A percentile compares a stretch with the other conserved stretches of the same genome.
Conservation (phyloP, 2,329 filamentous ascomycete species). For the Fusarium sp. region DNA sequence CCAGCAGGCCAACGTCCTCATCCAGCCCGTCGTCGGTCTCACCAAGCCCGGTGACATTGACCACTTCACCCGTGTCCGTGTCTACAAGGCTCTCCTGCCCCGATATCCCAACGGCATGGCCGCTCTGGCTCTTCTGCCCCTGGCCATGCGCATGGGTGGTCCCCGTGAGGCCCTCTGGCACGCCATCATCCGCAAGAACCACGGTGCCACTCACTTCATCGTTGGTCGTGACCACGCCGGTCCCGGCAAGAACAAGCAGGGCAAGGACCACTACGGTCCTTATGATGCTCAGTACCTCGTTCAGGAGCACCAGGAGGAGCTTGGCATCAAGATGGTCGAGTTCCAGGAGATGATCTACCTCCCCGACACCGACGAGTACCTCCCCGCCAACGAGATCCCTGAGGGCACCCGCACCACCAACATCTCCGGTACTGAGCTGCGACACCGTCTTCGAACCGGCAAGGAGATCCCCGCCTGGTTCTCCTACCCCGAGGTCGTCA, state of each 20-base stretch:
- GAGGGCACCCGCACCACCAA: constrained; percentile 86
- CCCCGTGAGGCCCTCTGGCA: constrained; percentile 99
- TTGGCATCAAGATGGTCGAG: constrained; percentile 97
- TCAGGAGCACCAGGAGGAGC: constrained; percentile 95
- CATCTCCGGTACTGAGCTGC: constrained; percentile 91
- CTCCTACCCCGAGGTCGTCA: constrained; percentile 98
- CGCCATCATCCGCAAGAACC: constrained; percentile 99
- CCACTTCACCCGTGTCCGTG: constrained; percentile 98
- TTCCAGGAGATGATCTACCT: constrained; percentile 99
- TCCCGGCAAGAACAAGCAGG: constrained; percentile 97
- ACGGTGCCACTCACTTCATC: constrained; percentile 99
- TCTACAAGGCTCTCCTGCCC: constrained; percentile 96
- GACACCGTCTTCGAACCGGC: constrained; percentile 88
- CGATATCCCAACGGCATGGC: constrained; percentile 99
- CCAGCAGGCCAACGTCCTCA: constrained; percentile 97
- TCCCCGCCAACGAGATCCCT: constrained; percentile 89
- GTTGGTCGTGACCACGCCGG: constrained; percentile 98
- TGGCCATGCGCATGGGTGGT: constrained; percentile 99
- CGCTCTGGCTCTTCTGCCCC: constrained; percentile 90
- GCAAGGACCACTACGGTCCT: constrained; percentile 96
- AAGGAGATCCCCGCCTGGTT: constrained; percentile 99
- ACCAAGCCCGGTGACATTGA: constrained; percentile 99
- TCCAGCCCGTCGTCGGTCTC: constrained; percentile 97
- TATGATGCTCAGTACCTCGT: constrained; percentile 98
- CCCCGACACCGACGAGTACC: constrained; percentile 96